Conservation (phyloP, 192 early-diverging fungal species). For the Spinellus fusiger region DNA sequence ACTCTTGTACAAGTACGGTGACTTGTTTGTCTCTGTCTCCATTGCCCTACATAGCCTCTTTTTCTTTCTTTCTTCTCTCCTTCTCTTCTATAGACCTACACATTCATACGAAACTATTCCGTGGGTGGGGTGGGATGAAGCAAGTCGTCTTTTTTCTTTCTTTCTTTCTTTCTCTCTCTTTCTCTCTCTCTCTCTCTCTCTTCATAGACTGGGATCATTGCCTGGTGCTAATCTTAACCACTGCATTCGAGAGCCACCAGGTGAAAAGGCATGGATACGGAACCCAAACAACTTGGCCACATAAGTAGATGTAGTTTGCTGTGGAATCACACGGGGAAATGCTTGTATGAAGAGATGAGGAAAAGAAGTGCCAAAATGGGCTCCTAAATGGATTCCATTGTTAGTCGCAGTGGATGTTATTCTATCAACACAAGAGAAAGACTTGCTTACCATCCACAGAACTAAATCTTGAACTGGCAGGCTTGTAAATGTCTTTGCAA, state of each 20-base stretch:
- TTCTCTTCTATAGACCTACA: no score
- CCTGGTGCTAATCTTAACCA: slow-evolving; percentile 88
- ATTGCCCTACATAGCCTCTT: no score
- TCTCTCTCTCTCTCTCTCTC: no score
- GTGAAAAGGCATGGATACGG: slow-evolving; percentile 68
- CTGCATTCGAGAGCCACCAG: slow-evolving; percentile 81
- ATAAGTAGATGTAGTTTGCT: slow-evolving; percentile 55
- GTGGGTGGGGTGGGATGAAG: no score
- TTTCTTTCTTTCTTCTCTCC: no score
- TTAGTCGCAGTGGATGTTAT: slow-evolving; percentile 19
- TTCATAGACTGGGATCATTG: no score
- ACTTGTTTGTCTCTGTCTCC: no score
- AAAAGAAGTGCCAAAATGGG: slow-evolving; percentile 95
- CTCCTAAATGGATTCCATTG: slow-evolving; percentile 51
- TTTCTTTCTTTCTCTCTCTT: no score
- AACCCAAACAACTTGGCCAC: slow-evolving; percentile 91
- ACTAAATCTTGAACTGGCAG: slow-evolving; percentile 60
- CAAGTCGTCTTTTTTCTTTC: no score
- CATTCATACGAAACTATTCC: no score
- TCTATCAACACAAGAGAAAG: slow-evolving; percentile 3
- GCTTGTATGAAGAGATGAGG: slow-evolving; percentile 87
- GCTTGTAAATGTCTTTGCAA: slow-evolving; percentile 74
- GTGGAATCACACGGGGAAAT: slow-evolving; percentile 71
- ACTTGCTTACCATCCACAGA: slow-evolving; percentile 55
- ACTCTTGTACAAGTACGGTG: no score